A percentile compares a stretch with the other conserved stretches of the same genome.
These are phyloP conservation scores for Colletotrichum musae DNA, from an alignment of 2,329 filamentous ascomycete species.

Conservation along the genomic window DNA sequence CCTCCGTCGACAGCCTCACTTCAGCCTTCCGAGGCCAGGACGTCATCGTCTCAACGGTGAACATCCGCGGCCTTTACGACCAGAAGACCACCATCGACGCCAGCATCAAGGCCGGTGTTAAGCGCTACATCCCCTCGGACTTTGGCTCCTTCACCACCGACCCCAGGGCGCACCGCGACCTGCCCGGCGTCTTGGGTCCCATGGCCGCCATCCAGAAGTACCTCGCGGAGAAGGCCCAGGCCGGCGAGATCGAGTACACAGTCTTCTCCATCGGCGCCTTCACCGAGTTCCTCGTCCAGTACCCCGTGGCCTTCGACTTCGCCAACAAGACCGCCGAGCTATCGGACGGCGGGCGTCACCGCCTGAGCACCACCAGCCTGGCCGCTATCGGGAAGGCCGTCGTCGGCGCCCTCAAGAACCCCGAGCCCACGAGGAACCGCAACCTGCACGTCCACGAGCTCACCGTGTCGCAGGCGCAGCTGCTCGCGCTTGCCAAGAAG, in stretches of 20 bases:
- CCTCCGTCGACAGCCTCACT: slow-evolving; percentile 52
- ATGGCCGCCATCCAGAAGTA: slow-evolving; percentile 63
- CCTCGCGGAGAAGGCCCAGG: slow-evolving; percentile 56
- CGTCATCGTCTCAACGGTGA: slow-evolving; percentile 68
- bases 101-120: slow-evolving; percentile 69
- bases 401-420: slow-evolving; percentile 60
- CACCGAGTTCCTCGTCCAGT: slow-evolving; percentile 68
- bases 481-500: slow-evolving; percentile 55
- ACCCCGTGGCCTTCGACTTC: slow-evolving; percentile 33
- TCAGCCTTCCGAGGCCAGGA: slow-evolving; percentile 69
- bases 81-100: slow-evolving; percentile 70
- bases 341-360: slow-evolving; percentile 63
- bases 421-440: slow-evolving; percentile 65
- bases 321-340: slow-evolving; percentile 53
- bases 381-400: slow-evolving; percentile 62
- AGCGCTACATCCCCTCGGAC: slow-evolving; percentile 74
- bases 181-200: slow-evolving; percentile 63
- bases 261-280: slow-evolving; percentile 68
- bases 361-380: slow-evolving; percentile 64
- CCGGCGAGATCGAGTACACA: slow-evolving; percentile 67
- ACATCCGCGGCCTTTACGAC: slow-evolving; percentile 51
- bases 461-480: slow-evolving; percentile 63
- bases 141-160: slow-evolving; percentile 57
- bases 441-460: slow-evolving; percentile 67
- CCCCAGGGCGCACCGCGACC: slow-evolving; percentile 44